Percentiles rank a stretch among this genome's conserved stretches.
Evolutionary conservation across 192 early-diverging fungal genomes (phyloP).

Genomic region (Dissophora globulifera): DNA sequence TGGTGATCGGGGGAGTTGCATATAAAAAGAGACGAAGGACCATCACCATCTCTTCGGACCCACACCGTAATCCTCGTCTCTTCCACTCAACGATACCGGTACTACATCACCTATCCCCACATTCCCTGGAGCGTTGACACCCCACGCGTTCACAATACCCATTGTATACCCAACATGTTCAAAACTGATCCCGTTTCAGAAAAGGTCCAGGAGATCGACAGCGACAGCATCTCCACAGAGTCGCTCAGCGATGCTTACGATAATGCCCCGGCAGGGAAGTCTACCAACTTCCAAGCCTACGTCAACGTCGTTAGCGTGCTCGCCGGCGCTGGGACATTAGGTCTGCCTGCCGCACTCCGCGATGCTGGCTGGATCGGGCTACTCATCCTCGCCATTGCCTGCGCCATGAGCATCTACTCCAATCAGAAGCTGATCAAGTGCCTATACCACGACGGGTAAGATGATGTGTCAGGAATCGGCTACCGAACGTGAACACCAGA

Average conservation of each 20-base stretch:
- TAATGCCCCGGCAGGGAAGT: conserved; percentile 41
- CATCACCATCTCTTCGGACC: no score
- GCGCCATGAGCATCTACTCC: conserved; percentile 75
- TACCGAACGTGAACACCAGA: no score
- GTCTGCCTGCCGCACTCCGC: conserved; percentile 67
- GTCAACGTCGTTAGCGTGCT: conserved; percentile 62
- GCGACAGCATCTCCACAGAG: conserved; percentile 39
- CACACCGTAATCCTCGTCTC: no score
- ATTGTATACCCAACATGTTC: conserved; percentile 7
- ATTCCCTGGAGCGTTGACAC: no score
- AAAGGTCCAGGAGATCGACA: conserved; percentile 36
- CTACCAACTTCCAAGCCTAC: conserved; percentile 50
- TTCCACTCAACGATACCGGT: no score
- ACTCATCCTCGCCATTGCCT: conserved; percentile 73
- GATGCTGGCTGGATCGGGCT: conserved; percentile 84
- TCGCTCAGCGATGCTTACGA: conserved; percentile 28
- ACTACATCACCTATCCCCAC: no score
- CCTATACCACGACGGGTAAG: conserved; percentile 64
- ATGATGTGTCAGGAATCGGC: no score
- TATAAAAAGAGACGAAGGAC: no score
- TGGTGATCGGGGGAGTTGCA: no score
- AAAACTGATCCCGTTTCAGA: conserved; percentile 16
- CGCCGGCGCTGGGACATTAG: conserved; percentile 71
- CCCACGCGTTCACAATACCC: no score
- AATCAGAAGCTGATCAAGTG: conserved; percentile 78